A percentile compares a stretch with the other conserved stretches of the same genome.
These are phyloP conservation scores for Amanita rimosa DNA, from an alignment of 768 basidiomycete genomes.

Conservation along the genomic window DNA sequence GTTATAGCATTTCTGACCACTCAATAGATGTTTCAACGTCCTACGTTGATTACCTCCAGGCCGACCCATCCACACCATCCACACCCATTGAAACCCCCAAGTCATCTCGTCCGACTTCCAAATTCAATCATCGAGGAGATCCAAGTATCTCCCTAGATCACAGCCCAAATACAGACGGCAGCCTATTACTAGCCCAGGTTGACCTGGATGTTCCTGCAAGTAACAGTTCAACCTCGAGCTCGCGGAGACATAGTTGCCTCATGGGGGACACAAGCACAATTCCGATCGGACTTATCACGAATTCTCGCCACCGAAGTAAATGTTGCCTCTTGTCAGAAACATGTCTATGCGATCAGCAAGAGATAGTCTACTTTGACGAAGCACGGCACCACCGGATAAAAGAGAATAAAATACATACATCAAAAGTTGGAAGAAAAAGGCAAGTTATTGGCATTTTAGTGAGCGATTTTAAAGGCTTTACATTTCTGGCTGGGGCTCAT, in stretches of 20 bases:
- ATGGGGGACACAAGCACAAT: not conserved
- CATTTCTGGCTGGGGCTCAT: not conserved
- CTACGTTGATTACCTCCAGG: slow-evolving; percentile 62
- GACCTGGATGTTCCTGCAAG: not conserved
- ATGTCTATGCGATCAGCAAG: slow-evolving; percentile 4
- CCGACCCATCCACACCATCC: slow-evolving; percentile 41
- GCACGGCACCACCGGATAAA: slow-evolving; percentile 9
- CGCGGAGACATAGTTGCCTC: not conserved
- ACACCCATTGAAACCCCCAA: slow-evolving; percentile 21
- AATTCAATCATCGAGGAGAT: not conserved
- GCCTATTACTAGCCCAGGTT: not conserved
- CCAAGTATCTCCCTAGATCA: not conserved
- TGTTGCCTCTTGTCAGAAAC: slow-evolving; percentile 5
- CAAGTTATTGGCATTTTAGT: slow-evolving; percentile 72
- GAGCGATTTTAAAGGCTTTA: slow-evolving; percentile 12
- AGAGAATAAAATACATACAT: slow-evolving; percentile 12
- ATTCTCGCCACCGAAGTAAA: slow-evolving; percentile 19
- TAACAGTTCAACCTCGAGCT: not conserved
- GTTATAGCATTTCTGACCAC: not conserved
- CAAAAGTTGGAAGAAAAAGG: slow-evolving; percentile 37
- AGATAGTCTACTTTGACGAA: slow-evolving; percentile 4
- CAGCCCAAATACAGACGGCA: not conserved
- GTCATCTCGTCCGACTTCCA: slow-evolving; percentile 2
- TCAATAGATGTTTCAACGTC: slow-evolving; percentile 58
- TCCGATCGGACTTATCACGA: slow-evolving; percentile 18